phyloP scores from a whole-genome alignment of 179 eudicot genomes.

The Drosera spatulata region DNA sequence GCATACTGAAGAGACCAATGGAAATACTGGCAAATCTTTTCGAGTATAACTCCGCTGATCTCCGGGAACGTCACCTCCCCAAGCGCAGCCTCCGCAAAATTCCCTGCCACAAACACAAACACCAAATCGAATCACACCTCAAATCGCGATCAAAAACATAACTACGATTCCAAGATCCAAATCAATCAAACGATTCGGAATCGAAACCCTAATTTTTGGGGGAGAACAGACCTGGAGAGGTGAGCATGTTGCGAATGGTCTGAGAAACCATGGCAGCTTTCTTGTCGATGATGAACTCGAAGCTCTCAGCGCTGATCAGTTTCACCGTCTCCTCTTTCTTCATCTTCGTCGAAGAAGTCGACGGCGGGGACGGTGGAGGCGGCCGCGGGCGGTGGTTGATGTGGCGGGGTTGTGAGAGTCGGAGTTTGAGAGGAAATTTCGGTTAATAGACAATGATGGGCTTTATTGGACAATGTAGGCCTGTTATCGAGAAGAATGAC shows the following conservation, averaged over 20 bases:
- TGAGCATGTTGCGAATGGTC: constrained; percentile 84
- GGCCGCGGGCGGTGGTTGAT: too few relatives aligned
- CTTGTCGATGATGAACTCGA: constrained; percentile 71
- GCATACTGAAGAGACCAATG: constrained; percentile 96
- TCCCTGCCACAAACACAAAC: constrained; percentile 26
- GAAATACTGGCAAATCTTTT: constrained; percentile 95
- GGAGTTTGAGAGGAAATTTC: too few relatives aligned
- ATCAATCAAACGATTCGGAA: too few relatives aligned
- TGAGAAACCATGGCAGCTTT: constrained; percentile 96
- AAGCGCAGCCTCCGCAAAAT: constrained; percentile 71
- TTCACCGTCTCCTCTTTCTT: constrained; percentile 70
- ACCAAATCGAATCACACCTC: too few relatives aligned
- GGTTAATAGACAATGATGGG: too few relatives aligned
- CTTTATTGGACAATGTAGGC: too few relatives aligned
- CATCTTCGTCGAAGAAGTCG: constrained; percentile 18
- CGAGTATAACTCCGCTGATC: constrained; percentile 75
- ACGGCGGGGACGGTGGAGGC: background rate
- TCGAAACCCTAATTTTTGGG: constrained; percentile 6
- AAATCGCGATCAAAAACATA: too few relatives aligned
- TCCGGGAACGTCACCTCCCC: constrained; percentile 81
- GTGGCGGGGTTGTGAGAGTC: too few relatives aligned
- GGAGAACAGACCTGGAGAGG: constrained; percentile 54
- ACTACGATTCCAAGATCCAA: too few relatives aligned
- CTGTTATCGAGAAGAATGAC: too few relatives aligned
- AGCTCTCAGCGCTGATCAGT: constrained; percentile 83